These are phyloP conservation scores for Houttuynia cordata DNA, from an alignment of 164 flowering plant species.

Conservation along the genomic window DNA sequence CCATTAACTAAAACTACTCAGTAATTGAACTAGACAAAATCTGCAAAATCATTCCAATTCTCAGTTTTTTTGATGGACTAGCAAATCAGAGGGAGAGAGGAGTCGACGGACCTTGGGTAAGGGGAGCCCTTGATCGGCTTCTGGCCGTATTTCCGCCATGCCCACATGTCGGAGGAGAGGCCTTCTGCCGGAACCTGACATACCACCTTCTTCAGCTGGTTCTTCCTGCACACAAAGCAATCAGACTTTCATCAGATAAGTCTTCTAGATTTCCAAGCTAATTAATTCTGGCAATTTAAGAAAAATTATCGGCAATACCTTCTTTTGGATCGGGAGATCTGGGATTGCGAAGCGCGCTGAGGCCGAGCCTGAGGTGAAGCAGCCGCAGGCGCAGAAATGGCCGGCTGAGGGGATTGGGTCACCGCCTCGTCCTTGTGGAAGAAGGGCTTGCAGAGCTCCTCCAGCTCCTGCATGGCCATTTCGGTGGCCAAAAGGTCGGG, in stretches of 20 bases:
- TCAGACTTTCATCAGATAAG: background rate
- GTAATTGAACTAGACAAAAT: background rate
- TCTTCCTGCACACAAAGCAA: slow-evolving; percentile 41
- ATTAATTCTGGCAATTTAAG: background rate
- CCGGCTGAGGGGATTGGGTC: slow-evolving; percentile 1
- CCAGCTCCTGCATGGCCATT: slow-evolving; percentile 35
- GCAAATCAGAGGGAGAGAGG: background rate
- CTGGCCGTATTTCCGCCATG: slow-evolving; percentile 96
- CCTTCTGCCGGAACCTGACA: slow-evolving; percentile 79
- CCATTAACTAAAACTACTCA: too few relatives aligned
- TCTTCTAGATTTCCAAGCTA: background rate
- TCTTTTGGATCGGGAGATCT: slow-evolving; percentile 51
- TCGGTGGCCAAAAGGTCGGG: slow-evolving; percentile 31
- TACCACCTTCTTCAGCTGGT: slow-evolving; percentile 52
- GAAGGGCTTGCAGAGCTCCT: slow-evolving; percentile 64
- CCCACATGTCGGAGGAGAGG: slow-evolving; percentile 78
- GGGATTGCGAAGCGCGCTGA: slow-evolving; percentile 11
- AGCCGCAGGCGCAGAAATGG: slow-evolving; percentile 11
- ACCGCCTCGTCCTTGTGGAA: slow-evolving; percentile 14
- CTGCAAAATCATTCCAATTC: too few relatives aligned
- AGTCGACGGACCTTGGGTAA: slow-evolving; percentile 65
- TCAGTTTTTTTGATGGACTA: too few relatives aligned
- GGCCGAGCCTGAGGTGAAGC: slow-evolving; percentile 10
- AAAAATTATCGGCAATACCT: slow-evolving; percentile 26
- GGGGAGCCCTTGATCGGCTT: slow-evolving; percentile 99